Evolutionary conservation across 108 stramenopile species (phyloP), one percentile per base, ranked within the genome.

Genomic region (Pseudonitzschia pungens): DNA sequence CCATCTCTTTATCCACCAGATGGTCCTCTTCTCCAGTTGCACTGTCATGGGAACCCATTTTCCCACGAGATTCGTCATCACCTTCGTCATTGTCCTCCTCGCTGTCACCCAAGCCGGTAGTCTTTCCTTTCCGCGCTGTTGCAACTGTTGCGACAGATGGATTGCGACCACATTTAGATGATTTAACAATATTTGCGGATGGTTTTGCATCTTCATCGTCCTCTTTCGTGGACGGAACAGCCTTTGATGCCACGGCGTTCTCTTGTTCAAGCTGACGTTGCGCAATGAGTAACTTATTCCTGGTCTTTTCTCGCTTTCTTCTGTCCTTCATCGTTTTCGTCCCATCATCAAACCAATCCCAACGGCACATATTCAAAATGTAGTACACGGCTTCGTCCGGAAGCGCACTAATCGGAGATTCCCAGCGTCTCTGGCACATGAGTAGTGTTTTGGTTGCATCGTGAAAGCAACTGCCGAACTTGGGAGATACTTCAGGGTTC

Each of bases 291-390:
- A 60, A 45, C 70, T 52, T 31, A 56, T 65, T 21, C 14, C 59
- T 59, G 6, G 53, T 54, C 75, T 73, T 78, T 73, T 80, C 78
- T 14, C 57, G 65, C 43, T 74, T 76, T 54, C 76, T 72, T 31
- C 70, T 31, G 60, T 63, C 54, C 33, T 69, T 72, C 83, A 95
- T 85, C 10, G 72, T 77, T 6, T 62, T 52, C 18, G 65, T 45
- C 8, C 71, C 77, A 70, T 95, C 94, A 48, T 84, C 74, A 59
- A 89, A 82, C 94, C 94, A 95, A 65, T 92, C 91, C 91, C 89
- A 95, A 8, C 83, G 80, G 70, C 88, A 89, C 92, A 95, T 92
- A 78, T 95, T 95, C 51, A 95, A 70, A 73, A 95, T 95, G 75
- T 91, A 95, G 68, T 81, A 92, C 51, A 95, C 80, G 65, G 88